Percentiles rank a stretch among this genome's conserved stretches.
Conservation (phyloP, 768 basidiomycete species). For the Neoboletus magnificus region DNA sequence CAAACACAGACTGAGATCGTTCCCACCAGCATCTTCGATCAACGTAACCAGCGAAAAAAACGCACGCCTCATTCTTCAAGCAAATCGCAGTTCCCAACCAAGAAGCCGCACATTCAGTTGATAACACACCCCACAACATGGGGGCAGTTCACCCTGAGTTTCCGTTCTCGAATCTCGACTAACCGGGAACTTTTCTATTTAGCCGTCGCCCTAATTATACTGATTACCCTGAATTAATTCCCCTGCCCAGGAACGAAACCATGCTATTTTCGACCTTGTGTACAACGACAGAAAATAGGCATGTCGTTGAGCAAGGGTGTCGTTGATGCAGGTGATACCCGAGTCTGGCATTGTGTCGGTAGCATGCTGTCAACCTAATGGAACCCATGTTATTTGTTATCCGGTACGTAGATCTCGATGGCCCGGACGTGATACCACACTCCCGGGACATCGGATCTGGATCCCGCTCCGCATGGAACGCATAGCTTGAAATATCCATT, state of each 20-base stretch:
- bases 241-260: no score
- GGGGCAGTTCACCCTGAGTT: not conserved
- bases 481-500: not conserved
- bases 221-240: no score
- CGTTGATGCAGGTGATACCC: not conserved
- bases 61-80: no score
- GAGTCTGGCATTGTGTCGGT: not conserved
- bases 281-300: not conserved
- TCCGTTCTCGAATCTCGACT: not conserved
- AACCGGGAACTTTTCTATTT: not conserved
- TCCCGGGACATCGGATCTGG: conserved; percentile 37
- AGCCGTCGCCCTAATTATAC: not conserved
- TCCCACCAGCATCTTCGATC: not conserved
- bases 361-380: not conserved
- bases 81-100: not conserved
- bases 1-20: no score
- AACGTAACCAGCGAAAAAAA: not conserved
- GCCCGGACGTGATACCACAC: conserved; percentile 39
- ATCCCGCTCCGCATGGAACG: conserved; percentile 50
- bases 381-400: no score
- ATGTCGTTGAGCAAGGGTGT: not conserved
- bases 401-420: no score
- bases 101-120: not conserved
- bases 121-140: not conserved
- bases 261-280: not conserved